These are phyloP conservation scores for Elongisporangium undulatum DNA, from an alignment of 352 stramenopile species.

Conservation along the genomic window DNA sequence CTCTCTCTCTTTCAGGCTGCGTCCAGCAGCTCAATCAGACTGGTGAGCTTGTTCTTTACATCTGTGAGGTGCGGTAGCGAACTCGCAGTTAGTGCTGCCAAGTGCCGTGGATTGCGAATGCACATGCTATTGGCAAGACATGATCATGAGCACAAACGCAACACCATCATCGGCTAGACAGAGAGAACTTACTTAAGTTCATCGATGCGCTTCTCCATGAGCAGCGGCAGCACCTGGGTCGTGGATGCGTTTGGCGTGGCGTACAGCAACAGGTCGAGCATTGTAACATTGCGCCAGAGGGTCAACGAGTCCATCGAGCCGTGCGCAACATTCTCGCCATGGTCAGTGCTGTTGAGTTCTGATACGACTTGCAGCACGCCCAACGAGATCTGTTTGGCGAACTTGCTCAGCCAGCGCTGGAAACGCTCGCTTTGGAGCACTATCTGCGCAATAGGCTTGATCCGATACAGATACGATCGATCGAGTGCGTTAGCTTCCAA, in stretches of 20 bases:
- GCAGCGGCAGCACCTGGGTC: slow-evolving; percentile 16
- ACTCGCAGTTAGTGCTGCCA: slow-evolving; percentile 15
- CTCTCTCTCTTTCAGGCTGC: slow-evolving; percentile 3
- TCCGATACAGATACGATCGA: slow-evolving; percentile 15
- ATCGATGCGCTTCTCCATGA: slow-evolving; percentile 27
- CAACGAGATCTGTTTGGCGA: slow-evolving; percentile 44
- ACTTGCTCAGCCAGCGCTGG: slow-evolving; percentile 23
- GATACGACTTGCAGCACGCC: slow-evolving; percentile 4
- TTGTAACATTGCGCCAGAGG: slow-evolving; percentile 40
- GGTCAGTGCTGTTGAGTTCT: not conserved
- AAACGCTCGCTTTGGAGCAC: slow-evolving; percentile 16
- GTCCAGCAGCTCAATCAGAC: slow-evolving; percentile 25
- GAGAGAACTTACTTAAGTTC: slow-evolving; percentile 44
- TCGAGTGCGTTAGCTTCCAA: slow-evolving; percentile 14
- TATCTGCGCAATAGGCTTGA: slow-evolving; percentile 19
- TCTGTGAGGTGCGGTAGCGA: slow-evolving; percentile 23
- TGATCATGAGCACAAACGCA: not conserved
- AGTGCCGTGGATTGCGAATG: slow-evolving; percentile 27
- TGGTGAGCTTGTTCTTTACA: slow-evolving; percentile 16
- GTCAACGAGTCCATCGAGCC: slow-evolving; percentile 16
- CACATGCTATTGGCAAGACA: slow-evolving; percentile 33
- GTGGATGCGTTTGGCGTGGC: slow-evolving; percentile 1
- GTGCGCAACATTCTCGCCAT: not conserved
- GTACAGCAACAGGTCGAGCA: slow-evolving; percentile 35
- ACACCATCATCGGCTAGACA: not conserved